Conservation (phyloP, 148 eudicot genomes). For the Fallopia convolvulus region DNA sequence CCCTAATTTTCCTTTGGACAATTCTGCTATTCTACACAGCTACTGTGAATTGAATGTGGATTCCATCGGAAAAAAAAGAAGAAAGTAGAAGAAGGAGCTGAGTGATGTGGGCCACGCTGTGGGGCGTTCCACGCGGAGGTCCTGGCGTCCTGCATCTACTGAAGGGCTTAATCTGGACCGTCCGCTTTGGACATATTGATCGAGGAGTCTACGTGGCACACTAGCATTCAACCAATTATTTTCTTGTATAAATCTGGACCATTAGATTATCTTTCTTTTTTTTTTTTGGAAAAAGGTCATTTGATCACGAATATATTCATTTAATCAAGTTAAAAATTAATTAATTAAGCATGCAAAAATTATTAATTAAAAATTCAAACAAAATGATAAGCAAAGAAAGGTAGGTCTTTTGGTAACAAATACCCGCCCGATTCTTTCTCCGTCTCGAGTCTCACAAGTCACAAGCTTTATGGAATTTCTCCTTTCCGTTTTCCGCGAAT, state of each 20-base stretch:
- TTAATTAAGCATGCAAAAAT: no score
- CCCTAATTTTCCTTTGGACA: slow-evolving; percentile 21
- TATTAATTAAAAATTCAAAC: no score
- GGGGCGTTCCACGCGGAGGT: neutral
- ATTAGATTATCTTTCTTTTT: no score
- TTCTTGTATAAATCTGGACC: no score
- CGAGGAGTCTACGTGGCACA: no score
- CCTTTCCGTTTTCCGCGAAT: neutral
- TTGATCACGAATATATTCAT: no score
- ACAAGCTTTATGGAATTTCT: neutral
- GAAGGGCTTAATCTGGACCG: neutral
- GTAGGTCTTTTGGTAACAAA: no score
- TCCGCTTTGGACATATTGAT: neutral
- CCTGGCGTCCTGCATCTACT: neutral
- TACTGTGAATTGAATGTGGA: neutral
- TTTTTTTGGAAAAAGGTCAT: no score
- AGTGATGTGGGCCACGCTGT: neutral
- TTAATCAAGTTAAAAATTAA: no score
- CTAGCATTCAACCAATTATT: no score
- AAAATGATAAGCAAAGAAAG: no score
- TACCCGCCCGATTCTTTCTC: neutral
- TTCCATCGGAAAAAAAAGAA: neutral
- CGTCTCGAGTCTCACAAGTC: neutral
- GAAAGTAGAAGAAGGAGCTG: neutral
- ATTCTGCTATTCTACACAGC: neutral